These are phyloP conservation scores for Neoboletus brunneissimus DNA, from an alignment of 768 basidiomycete species.

Conservation along the genomic window DNA sequence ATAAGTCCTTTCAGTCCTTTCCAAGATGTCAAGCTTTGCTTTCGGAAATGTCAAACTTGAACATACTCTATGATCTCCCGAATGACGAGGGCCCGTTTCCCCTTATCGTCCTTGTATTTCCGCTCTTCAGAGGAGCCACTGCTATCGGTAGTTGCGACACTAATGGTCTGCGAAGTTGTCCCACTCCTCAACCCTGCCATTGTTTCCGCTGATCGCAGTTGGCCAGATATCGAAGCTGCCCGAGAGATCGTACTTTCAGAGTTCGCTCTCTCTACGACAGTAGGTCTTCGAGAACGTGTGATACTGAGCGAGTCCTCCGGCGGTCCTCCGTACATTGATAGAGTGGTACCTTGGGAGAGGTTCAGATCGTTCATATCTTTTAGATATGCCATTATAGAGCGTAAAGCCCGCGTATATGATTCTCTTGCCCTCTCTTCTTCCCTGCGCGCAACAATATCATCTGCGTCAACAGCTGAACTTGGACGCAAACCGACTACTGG, in stretches of 20 bases:
- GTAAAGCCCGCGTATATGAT: constrained; percentile 74
- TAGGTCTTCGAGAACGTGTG: constrained; percentile 62
- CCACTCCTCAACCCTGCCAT: constrained; percentile 60
- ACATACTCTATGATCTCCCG: constrained; percentile 90
- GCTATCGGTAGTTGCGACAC: constrained; percentile 72
- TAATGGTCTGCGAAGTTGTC: constrained; percentile 60
- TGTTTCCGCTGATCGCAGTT: constrained; percentile 66
- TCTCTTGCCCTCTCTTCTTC: constrained; percentile 74
- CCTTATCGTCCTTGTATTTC: constrained; percentile 89
- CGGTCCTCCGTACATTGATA: constrained; percentile 57
- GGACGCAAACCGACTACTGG: constrained; percentile 34
- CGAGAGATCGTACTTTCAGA: constrained; percentile 53
- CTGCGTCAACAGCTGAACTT: constrained; percentile 45
- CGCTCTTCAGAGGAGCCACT: constrained; percentile 73
- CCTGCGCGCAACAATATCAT: constrained; percentile 45
- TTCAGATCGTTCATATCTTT: constrained; percentile 93
- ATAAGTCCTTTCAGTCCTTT: constrained; percentile 91
- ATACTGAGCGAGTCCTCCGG: constrained; percentile 40
- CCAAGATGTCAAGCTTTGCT: constrained; percentile 11
- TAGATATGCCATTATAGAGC: constrained; percentile 93
- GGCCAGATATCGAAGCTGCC: constrained; percentile 49
- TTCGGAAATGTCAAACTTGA: not conserved
- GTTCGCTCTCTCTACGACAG: constrained; percentile 48
- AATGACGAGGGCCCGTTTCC: constrained; percentile 78
- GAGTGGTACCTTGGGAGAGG: constrained; percentile 52